phyloP scores from a whole-genome alignment of 140 eudicot species.

The Cichorium intybus region DNA sequence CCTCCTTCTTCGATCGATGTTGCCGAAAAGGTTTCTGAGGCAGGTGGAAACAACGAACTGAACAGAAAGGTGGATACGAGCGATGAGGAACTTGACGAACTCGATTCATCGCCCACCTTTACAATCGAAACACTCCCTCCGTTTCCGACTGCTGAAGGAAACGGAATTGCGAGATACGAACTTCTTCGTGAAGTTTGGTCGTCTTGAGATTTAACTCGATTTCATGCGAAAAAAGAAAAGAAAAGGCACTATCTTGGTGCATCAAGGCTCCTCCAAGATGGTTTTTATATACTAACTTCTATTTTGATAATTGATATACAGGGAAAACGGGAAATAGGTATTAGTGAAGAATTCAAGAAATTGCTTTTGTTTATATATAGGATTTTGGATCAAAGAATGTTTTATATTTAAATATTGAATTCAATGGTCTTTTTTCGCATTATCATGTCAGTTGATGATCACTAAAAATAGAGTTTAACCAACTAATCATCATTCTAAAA shows the following conservation, averaged over 20 bases:
- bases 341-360: neutral
- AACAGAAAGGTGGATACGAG: conserved; percentile 62
- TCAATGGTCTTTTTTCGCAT: too few relatives aligned
- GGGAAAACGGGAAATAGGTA: conserved; percentile 10
- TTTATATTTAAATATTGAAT: conserved; percentile 12
- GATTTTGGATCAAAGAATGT: conserved; percentile 7
- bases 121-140: conserved; percentile 37
- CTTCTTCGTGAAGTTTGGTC: conserved; percentile 90
- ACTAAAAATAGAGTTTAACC: too few relatives aligned
- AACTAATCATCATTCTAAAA: too few relatives aligned
- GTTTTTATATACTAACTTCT: conserved; percentile 10
- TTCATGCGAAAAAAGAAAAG: neutral
- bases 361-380: conserved; percentile 23
- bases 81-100: conserved; percentile 70
- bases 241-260: conserved; percentile 3
- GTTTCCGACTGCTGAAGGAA: conserved; percentile 29
- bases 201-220: conserved; percentile 22
- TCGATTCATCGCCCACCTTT: conserved; percentile 45
- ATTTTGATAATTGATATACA: conserved; percentile 14
- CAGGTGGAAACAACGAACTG: conserved; percentile 42
- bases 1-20: conserved; percentile 58
- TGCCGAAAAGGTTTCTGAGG: conserved; percentile 53
- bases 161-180: conserved; percentile 60
- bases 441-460: too few relatives aligned
- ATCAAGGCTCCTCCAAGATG: conserved; percentile 4